phyloP scores from a whole-genome alignment of 2,329 filamentous ascomycete genomes.

The Bertia moriformis region DNA sequence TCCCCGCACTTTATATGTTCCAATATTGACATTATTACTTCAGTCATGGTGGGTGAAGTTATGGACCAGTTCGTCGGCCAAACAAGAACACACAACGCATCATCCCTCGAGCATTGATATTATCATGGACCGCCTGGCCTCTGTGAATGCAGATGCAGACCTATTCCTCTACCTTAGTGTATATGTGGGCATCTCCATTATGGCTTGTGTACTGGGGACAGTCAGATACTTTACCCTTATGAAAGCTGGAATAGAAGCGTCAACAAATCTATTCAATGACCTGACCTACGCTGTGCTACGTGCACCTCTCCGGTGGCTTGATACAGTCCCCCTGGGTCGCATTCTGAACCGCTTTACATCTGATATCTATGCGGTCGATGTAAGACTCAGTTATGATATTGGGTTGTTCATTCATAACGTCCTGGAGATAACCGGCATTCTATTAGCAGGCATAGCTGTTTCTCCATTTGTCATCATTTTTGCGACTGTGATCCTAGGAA shows the following conservation, averaged over 20 bases:
- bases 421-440: conserved; percentile 17
- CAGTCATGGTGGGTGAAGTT: not conserved
- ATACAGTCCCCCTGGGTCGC: conserved; percentile 23
- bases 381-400: conserved; percentile 13
- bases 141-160: too few relatives aligned
- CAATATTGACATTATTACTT: too few relatives aligned
- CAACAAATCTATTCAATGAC: not conserved
- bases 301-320: conserved; percentile 22
- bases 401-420: conserved; percentile 12
- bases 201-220: not conserved
- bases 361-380: conserved; percentile 22
- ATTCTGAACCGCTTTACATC: conserved; percentile 25
- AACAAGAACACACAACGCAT: not conserved
- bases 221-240: not conserved
- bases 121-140: too few relatives aligned
- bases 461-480: conserved; percentile 11
- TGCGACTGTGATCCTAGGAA: conserved; percentile 11
- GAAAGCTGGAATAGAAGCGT: not conserved
- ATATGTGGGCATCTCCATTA: not conserved
- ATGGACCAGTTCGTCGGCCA: not conserved
- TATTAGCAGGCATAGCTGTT: conserved; percentile 17
- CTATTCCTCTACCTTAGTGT: not conserved
- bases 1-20: too few relatives aligned
- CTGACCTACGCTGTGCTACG: conserved; percentile 20
- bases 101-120: too few relatives aligned